A percentile compares a stretch with the other conserved stretches of the same genome.
These are phyloP conservation scores for Xerocomus amazonicus DNA, from an alignment of 1,284 basidiomycete species.

Conservation along the genomic window DNA sequence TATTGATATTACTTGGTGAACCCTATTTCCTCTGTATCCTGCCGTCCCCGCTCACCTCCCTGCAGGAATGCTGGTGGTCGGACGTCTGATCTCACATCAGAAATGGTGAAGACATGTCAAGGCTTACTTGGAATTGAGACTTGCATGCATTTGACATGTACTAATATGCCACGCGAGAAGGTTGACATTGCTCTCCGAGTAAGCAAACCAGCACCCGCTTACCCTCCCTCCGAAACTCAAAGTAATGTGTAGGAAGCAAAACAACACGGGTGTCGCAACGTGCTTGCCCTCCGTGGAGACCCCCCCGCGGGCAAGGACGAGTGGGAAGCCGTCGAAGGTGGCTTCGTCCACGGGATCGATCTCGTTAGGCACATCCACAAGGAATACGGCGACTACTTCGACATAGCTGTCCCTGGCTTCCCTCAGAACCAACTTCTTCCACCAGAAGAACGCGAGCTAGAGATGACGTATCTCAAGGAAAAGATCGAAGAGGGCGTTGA, in stretches of 20 bases:
- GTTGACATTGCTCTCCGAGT: conserved; percentile 87
- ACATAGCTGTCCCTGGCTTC: conserved; percentile 90
- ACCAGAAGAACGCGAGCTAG: conserved; percentile 71
- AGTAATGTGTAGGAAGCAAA: conserved; percentile 77
- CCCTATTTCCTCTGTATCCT: conserved; percentile 7
- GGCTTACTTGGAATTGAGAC: conserved; percentile 90
- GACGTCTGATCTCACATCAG: conserved; percentile 89
- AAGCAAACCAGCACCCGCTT: conserved; percentile 32
- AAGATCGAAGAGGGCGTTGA: conserved; percentile 85
- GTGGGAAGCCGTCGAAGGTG: conserved; percentile 88
- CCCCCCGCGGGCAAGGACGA: conserved; percentile 85
- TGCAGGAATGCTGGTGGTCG: conserved; percentile 92
- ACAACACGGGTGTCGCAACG: conserved; percentile 87
- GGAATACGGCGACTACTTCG: conserved; percentile 86
- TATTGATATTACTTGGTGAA: conserved; percentile 95
- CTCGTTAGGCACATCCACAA: conserved; percentile 84
- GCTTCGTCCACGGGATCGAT: conserved; percentile 87
- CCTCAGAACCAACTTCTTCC: conserved; percentile 71
- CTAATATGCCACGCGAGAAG: conserved; percentile 95
- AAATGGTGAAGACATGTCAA: conserved; percentile 95
- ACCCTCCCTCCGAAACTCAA: conserved; percentile 10
- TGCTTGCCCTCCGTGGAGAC: conserved; percentile 93
- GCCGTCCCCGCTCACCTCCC: conserved; percentile 2
- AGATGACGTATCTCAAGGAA: conserved; percentile 84
- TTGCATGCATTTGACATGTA: conserved; percentile 98